Evolutionary conservation across 164 flowering plant species (phyloP).

Genomic region (Cinnamomum chago): DNA sequence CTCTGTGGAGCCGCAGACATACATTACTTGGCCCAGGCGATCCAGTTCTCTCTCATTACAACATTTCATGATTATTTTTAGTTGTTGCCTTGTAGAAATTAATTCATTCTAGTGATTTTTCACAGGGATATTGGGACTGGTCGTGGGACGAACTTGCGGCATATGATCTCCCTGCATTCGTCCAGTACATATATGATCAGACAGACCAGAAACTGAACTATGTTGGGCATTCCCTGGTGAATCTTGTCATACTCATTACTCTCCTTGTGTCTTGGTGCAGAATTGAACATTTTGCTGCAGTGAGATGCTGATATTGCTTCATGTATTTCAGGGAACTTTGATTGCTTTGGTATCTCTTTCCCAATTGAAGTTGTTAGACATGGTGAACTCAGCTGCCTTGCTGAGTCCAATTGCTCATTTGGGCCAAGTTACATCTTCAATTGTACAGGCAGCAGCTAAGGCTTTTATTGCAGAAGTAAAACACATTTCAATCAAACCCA

Average conservation of each 20-base stretch:
- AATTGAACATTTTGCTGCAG: background rate
- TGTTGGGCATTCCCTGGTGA: conserved; percentile 83
- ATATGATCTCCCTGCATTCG: conserved; percentile 62
- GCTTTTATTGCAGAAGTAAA: conserved; percentile 51
- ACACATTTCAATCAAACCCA: background rate
- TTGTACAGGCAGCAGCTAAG: conserved; percentile 49
- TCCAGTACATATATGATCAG: conserved; percentile 47
- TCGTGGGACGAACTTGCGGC: conserved; percentile 80
- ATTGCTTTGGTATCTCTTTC: conserved; percentile 65
- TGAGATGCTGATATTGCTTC: background rate
- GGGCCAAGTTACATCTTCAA: conserved; percentile 45
- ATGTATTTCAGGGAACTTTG: conserved; percentile 57
- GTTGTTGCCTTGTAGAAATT: background rate
- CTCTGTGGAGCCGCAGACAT: conserved; percentile 59
- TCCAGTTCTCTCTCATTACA: conserved; percentile 21
- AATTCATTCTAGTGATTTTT: background rate
- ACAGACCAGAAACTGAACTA: conserved; percentile 67
- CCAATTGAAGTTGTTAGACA: conserved; percentile 32
- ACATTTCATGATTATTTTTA: background rate
- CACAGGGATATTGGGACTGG: conserved; percentile 88
- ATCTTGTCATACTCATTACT: background rate
- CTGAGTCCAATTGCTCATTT: conserved; percentile 74
- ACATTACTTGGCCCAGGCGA: conserved; percentile 44
- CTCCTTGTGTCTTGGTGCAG: background rate
- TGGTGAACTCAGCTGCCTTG: conserved; percentile 61